These are phyloP conservation scores for Kwoniella sp. DNA, from an alignment of 768 basidiomycete genomes.

Conservation along the genomic window DNA sequence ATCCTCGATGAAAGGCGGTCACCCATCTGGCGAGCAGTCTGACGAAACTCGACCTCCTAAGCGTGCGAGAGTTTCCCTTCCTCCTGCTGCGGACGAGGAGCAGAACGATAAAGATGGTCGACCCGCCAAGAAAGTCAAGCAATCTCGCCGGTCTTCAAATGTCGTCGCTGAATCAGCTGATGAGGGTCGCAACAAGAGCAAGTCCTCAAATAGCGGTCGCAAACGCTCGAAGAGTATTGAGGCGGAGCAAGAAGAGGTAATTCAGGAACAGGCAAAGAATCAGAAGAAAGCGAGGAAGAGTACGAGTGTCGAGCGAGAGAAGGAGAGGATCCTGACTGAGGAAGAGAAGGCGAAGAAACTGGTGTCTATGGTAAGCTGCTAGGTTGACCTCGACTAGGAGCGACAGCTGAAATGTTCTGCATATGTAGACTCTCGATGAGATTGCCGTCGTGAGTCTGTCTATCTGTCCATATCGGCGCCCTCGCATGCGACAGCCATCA, in stretches of 20 bases:
- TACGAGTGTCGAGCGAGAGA: slow-evolving; percentile 2
- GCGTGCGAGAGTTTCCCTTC: background rate
- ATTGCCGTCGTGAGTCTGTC: background rate
- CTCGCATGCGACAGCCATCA: too few species aligned
- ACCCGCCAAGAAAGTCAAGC: background rate
- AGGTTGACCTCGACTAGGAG: background rate
- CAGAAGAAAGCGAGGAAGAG: background rate
- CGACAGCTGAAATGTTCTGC: background rate
- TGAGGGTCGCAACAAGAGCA: background rate
- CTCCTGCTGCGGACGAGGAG: background rate
- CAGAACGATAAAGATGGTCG: background rate
- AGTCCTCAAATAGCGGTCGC: background rate
- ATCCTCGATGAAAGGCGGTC: background rate
- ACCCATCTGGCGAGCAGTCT: background rate
- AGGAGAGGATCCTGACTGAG: background rate
- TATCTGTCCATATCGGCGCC: too few species aligned
- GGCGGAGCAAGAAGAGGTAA: slow-evolving; percentile 1
- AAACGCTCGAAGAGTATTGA: background rate
- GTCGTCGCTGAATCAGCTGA: too few species aligned
- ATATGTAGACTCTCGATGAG: background rate
- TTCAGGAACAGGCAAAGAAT: background rate
- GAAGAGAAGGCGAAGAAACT: background rate
- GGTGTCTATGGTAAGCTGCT: slow-evolving; percentile 4
- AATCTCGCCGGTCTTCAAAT: background rate
- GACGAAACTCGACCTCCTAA: background rate